Conservation (phyloP, 805 yeast species). For the Jamesozyma rosinii region DNA sequence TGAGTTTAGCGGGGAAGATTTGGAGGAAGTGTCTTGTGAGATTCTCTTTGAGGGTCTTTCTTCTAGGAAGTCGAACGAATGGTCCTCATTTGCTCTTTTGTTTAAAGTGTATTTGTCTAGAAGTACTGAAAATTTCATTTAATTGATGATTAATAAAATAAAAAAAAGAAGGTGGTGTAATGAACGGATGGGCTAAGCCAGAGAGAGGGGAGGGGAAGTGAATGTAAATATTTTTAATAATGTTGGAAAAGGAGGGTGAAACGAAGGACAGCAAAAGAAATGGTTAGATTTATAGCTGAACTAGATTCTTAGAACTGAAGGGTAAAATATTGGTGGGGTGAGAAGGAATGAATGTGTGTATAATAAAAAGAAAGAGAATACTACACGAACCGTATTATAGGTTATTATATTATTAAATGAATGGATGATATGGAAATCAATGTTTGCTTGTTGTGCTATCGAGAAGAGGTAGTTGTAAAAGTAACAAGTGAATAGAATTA, state of each 20-base stretch:
- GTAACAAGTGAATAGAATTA: no score
- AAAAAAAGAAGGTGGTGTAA: neutral
- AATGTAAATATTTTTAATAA: no score
- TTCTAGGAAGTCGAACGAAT: neutral
- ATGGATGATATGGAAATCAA: neutral
- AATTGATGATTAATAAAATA: neutral
- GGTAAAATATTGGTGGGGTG: no score
- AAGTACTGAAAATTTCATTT: slow-evolving; percentile 5
- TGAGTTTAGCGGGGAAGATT: neutral
- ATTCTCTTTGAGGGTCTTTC: slow-evolving; percentile 3
- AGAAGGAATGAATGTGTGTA: no score
- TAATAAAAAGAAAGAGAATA: neutral
- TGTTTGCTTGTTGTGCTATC: no score
- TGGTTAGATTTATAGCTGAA: no score
- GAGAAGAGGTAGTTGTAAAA: no score
- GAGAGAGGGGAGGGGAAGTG: no score
- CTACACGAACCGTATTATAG: neutral
- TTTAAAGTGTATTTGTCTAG: neutral
- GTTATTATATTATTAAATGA: neutral
- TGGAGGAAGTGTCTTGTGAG: neutral
- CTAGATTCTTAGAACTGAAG: no score
- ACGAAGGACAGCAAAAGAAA: no score
- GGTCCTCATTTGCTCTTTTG: slow-evolving; percentile 7
- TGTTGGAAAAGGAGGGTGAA: no score
- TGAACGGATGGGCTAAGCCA: slow-evolving; percentile 6